Percentiles rank a stretch among this genome's conserved stretches.
These are phyloP conservation scores for Martiniozyma abietophila DNA, from an alignment of 805 yeast species.

Conservation along the genomic window DNA sequence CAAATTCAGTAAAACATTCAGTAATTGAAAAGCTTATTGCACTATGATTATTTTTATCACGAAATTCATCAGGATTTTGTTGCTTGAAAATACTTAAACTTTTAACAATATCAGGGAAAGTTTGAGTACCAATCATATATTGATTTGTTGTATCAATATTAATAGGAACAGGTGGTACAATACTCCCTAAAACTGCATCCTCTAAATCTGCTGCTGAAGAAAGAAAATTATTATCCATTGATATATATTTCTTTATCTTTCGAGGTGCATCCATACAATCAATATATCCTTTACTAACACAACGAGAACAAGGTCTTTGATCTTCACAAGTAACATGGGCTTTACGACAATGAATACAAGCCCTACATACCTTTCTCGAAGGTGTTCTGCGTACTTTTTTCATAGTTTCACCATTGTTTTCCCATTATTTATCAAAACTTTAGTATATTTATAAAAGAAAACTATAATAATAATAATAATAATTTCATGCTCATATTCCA, in stretches of 20 bases:
- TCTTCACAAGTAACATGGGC: slow-evolving; percentile 91
- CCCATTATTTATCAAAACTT: too few relatives aligned
- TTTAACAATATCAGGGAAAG: slow-evolving; percentile 54
- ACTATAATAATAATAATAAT: too few relatives aligned
- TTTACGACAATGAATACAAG: slow-evolving; percentile 84
- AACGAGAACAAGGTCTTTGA: slow-evolving; percentile 53
- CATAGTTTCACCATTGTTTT: background rate
- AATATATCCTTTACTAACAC: slow-evolving; percentile 56
- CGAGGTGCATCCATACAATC: slow-evolving; percentile 87
- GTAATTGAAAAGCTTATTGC: slow-evolving; percentile 43
- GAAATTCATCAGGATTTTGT: slow-evolving; percentile 33
- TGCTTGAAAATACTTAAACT: slow-evolving; percentile 32
- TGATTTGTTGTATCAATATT: slow-evolving; percentile 46
- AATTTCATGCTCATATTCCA: too few relatives aligned
- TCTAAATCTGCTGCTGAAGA: slow-evolving; percentile 69
- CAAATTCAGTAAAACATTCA: slow-evolving; percentile 16
- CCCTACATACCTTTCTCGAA: slow-evolving; percentile 63
- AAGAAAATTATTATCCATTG: slow-evolving; percentile 34
- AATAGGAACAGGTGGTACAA: slow-evolving; percentile 26
- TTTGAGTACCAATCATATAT: slow-evolving; percentile 50
- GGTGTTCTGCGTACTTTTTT: slow-evolving; percentile 26
- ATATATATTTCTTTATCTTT: slow-evolving; percentile 57
- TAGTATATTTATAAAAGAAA: too few relatives aligned
- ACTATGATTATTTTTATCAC: slow-evolving; percentile 24
- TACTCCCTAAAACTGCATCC: slow-evolving; percentile 58